A percentile compares a stretch with the other conserved stretches of the same genome.
phyloP scores from a whole-genome alignment of 805 yeast genomes.

The Metschnikowia kunwiensis region DNA sequence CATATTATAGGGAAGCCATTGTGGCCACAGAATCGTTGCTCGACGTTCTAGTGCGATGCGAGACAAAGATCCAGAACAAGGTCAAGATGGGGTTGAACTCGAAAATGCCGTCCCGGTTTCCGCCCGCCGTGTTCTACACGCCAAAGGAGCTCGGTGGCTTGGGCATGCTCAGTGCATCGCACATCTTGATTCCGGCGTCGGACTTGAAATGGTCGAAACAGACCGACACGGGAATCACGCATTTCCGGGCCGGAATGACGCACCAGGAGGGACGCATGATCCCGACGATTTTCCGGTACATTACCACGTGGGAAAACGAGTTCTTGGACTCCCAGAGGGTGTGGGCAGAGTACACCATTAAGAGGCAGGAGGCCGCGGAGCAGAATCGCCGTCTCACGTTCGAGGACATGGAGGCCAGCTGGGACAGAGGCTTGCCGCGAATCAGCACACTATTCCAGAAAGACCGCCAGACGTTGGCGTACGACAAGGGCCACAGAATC shows the following conservation, averaged over 20 bases:
- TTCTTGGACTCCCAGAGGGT: constrained; percentile 91
- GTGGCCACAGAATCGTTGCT: constrained; percentile 74
- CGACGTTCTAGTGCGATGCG: constrained; percentile 83
- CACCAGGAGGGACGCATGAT: constrained; percentile 76
- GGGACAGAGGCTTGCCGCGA: constrained; percentile 98
- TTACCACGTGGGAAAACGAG: constrained; percentile 96
- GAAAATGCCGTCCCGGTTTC: constrained; percentile 97
- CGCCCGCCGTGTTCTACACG: constrained; percentile 97
- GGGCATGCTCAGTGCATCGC: constrained; percentile 97
- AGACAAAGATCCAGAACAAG: constrained; percentile 88
- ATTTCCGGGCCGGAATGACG: constrained; percentile 90
- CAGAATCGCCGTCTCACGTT: constrained; percentile 82
- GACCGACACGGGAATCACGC: constrained; percentile 91
- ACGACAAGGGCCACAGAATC: constrained; percentile 89
- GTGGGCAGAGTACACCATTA: constrained; percentile 95
- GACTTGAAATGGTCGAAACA: constrained; percentile 90
- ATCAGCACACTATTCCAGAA: constrained; percentile 93
- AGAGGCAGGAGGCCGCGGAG: constrained; percentile 80
- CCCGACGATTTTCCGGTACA: constrained; percentile 90
- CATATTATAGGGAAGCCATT: constrained; percentile 92
- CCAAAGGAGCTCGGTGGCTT: constrained; percentile 97
- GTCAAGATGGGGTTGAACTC: constrained; percentile 94
- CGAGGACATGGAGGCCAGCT: constrained; percentile 89
- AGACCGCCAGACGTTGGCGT: constrained; percentile 90
- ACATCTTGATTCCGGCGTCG: constrained; percentile 88